A percentile compares a stretch with the other conserved stretches of the same genome.
Evolutionary conservation across 768 basidiomycete species (phyloP).

Genomic region (Lentinula raphanica): DNA sequence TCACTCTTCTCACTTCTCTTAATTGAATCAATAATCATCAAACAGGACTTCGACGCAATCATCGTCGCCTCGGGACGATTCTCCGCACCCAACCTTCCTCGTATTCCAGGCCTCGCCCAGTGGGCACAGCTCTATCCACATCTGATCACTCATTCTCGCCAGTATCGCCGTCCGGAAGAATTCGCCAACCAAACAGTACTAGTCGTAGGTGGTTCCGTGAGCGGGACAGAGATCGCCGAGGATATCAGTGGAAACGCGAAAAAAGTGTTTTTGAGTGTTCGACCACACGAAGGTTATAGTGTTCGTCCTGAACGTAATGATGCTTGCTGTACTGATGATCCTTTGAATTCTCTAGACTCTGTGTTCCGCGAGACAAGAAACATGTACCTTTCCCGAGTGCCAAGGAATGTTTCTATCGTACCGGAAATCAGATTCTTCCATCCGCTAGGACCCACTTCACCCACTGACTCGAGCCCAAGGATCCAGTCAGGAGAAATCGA

Average conservation of each 20-base stretch:
- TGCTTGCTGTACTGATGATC: background rate
- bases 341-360: background rate
- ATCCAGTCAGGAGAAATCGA: conserved; percentile 26
- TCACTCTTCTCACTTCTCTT: conserved; percentile 9
- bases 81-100: conserved; percentile 29
- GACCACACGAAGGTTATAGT: conserved; percentile 11
- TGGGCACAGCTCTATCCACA: conserved; percentile 32
- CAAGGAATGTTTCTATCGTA: conserved; percentile 31
- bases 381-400: background rate
- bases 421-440: conserved; percentile 35
- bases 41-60: conserved; percentile 31
- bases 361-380: background rate
- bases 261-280: conserved; percentile 28
- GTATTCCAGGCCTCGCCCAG: conserved; percentile 26
- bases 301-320: too few relatives aligned
- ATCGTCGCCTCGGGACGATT: conserved; percentile 29
- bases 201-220: conserved; percentile 36
- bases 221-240: conserved; percentile 9
- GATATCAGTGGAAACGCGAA: conserved; percentile 27
- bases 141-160: conserved; percentile 32
- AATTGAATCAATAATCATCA: too few relatives aligned
- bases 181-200: conserved; percentile 34
- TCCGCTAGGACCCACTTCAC: conserved; percentile 14
- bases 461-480: background rate
- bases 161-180: conserved; percentile 35